These are phyloP conservation scores for Aegle marmelos DNA, from an alignment of 345 rosid species.

Conservation along the genomic window DNA sequence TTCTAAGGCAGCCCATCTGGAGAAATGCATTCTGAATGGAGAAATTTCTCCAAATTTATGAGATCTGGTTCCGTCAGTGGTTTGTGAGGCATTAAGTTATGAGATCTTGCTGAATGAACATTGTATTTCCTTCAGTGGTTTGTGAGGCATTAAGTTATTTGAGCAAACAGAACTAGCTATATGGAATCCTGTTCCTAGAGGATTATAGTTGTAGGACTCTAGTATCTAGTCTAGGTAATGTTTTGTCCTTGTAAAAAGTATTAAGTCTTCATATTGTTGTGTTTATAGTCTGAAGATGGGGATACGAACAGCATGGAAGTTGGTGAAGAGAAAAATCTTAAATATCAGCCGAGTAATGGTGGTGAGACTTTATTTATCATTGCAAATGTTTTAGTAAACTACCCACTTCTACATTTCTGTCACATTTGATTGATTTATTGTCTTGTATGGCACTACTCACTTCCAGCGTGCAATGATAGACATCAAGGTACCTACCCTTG, in stretches of 20 bases:
- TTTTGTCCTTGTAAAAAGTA: background rate
- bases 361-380: slow-evolving; percentile 26
- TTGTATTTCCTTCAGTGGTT: background rate
- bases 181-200: background rate
- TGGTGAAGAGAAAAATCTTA: slow-evolving; percentile 11
- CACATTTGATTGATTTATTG: background rate
- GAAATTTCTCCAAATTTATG: background rate
- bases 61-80: background rate
- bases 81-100: background rate
- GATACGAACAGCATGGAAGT: slow-evolving; percentile 16
- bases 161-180: background rate
- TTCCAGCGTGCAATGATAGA: slow-evolving; percentile 6
- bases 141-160: background rate
- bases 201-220: background rate
- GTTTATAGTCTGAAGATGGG: slow-evolving; percentile 19
- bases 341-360: slow-evolving; percentile 12
- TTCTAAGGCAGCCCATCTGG: background rate
- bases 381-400: slow-evolving; percentile 2
- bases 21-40: background rate
- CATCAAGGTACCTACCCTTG: slow-evolving; percentile 20
- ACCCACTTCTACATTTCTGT: background rate
- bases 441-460: slow-evolving; percentile 21
- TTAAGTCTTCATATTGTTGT: slow-evolving; percentile 4
- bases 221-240: background rate
- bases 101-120: background rate